phyloP scores from a whole-genome alignment of 148 eudicot genomes.

The Arbutus unedo region DNA sequence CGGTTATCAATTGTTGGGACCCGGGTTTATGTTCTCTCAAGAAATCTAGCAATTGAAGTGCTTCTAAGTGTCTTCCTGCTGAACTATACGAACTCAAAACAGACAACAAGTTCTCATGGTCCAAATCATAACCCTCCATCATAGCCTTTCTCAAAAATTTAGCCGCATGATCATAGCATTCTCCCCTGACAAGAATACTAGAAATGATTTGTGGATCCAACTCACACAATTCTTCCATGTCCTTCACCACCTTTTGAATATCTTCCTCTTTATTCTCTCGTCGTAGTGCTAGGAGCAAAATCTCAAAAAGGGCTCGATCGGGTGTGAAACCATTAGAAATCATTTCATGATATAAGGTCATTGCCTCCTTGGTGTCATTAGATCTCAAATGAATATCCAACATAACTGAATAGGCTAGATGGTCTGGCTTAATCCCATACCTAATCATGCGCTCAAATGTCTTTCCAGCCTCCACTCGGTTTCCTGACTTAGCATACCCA shows the following conservation, averaged over 20 bases:
- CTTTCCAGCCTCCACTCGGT: conserved; percentile 65
- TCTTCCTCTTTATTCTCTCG: conserved; percentile 50
- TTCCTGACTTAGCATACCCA: conserved; percentile 93
- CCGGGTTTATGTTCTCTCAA: conserved; percentile 50
- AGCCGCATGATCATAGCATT: conserved; percentile 69
- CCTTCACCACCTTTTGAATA: conserved; percentile 54
- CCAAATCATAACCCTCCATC: conserved; percentile 57
- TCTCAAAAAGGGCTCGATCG: conserved; percentile 52
- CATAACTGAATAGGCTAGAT: conserved; percentile 86
- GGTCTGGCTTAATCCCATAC: conserved; percentile 82
- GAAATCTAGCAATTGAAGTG: conserved; percentile 59
- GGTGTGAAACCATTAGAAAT: conserved; percentile 60
- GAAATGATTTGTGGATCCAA: conserved; percentile 57
- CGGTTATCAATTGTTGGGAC: conserved; percentile 49
- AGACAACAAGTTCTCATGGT: conserved; percentile 52
- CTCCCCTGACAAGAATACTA: conserved; percentile 65
- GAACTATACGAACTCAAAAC: conserved; percentile 71
- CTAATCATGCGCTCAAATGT: conserved; percentile 72
- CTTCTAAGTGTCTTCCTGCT: conserved; percentile 70
- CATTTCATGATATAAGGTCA: conserved; percentile 68
- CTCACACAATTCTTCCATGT: conserved; percentile 57
- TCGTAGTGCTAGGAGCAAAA: conserved; percentile 54
- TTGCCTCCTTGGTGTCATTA: conserved; percentile 49
- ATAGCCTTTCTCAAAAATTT: conserved; percentile 54
- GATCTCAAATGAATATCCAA: conserved; percentile 73